These are phyloP conservation scores for Uncinocarpus reesii DNA, from an alignment of 2,329 filamentous ascomycete species.

Conservation along the genomic window DNA sequence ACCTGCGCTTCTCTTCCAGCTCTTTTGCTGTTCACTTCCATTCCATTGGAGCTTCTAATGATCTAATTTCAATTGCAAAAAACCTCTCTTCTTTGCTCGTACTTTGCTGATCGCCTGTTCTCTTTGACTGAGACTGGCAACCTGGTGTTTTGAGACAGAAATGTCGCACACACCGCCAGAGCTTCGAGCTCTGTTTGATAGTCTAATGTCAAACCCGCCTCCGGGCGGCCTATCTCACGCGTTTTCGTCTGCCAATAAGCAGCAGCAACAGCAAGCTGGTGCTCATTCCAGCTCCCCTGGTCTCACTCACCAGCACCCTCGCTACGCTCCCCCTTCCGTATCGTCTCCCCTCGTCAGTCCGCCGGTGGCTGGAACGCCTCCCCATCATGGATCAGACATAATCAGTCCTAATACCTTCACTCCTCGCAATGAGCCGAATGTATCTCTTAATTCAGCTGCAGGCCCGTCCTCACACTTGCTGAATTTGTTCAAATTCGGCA, in stretches of 20 bases:
- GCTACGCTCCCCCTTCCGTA: constrained; percentile 47
- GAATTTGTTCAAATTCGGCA: constrained; percentile 56
- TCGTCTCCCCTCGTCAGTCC: constrained; percentile 51
- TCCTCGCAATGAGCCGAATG: constrained; percentile 34
- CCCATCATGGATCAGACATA: constrained; percentile 48
- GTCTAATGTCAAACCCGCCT: constrained; percentile 35
- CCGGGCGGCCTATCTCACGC: constrained; percentile 27
- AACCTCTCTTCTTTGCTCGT: constrained; percentile 14
- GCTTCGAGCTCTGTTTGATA: constrained; percentile 39
- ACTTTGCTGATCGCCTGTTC: constrained; percentile 23
- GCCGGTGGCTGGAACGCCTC: constrained; percentile 43
- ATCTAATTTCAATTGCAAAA: not conserved
- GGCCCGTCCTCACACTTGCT: constrained; percentile 50
- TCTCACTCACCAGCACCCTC: constrained; percentile 28
- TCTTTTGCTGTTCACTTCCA: not conserved
- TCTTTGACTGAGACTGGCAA: constrained; percentile 22
- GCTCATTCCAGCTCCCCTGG: constrained; percentile 26
- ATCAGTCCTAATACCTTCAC: constrained; percentile 47
- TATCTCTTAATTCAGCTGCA: constrained; percentile 31
- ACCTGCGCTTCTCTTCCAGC: not conserved
- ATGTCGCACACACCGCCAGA: constrained; percentile 38
- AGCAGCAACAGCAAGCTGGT: constrained; percentile 26
- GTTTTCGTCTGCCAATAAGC: constrained; percentile 19
- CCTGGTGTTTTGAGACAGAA: constrained; percentile 32
- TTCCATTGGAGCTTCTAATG: not conserved